Evolutionary conservation across 1,139 yeast species (phyloP).

Genomic region (Taiozyma onychis): DNA sequence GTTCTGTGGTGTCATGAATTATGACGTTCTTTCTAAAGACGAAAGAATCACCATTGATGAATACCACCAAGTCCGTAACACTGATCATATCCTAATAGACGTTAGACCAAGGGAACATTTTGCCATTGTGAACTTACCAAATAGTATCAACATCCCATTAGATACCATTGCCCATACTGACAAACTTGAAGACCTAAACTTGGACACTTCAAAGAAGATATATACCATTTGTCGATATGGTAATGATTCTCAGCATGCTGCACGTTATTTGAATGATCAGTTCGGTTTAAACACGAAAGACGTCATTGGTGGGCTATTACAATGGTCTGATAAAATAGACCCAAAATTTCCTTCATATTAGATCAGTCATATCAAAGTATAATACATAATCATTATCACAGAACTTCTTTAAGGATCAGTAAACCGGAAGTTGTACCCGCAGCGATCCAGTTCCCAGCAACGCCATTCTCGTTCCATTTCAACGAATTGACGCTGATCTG

Average conservation of each 20-base stretch:
- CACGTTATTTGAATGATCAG: slow-evolving; percentile 45
- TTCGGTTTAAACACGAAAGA: slow-evolving; percentile 50
- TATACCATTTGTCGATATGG: slow-evolving; percentile 80
- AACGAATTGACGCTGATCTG: slow-evolving; percentile 48
- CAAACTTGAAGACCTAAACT: slow-evolving; percentile 13
- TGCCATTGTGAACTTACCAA: slow-evolving; percentile 54
- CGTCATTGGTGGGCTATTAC: slow-evolving; percentile 69
- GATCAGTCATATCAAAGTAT: slow-evolving; percentile 5
- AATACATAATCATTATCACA: background rate
- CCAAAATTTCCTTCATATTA: slow-evolving; percentile 62
- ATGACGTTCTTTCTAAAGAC: slow-evolving; percentile 37
- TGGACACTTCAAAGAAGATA: slow-evolving; percentile 22
- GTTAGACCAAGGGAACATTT: slow-evolving; percentile 81
- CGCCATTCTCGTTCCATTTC: slow-evolving; percentile 55
- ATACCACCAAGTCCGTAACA: slow-evolving; percentile 25
- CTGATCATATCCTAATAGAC: slow-evolving; percentile 47
- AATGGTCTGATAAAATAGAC: slow-evolving; percentile 66
- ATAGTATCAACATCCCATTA: slow-evolving; percentile 61
- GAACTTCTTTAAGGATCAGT: slow-evolving; percentile 53
- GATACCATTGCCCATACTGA: slow-evolving; percentile 39
- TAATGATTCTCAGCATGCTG: slow-evolving; percentile 84
- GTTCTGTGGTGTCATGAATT: slow-evolving; percentile 66
- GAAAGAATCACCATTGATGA: slow-evolving; percentile 50
- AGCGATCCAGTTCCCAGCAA: slow-evolving; percentile 54
- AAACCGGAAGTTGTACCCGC: slow-evolving; percentile 67